Base-by-base conservation (phyloP, 2,329 filamentous ascomycete genomes). In the Exophiala oligosperma region DNA sequence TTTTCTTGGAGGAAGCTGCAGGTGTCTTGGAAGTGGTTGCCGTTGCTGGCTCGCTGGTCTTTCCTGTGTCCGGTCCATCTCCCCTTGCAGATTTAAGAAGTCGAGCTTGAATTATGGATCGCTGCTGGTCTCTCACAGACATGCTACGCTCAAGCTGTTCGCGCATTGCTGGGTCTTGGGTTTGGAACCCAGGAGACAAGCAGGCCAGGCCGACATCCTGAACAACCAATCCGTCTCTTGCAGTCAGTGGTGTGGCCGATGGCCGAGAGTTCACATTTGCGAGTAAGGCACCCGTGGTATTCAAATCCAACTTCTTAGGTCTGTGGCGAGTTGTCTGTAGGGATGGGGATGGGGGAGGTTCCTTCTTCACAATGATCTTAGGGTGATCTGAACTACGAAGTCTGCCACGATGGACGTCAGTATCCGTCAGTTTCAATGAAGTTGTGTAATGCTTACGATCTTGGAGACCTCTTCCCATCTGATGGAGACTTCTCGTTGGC, bases 341-440 rank as follows among this genome's bases (percentile, higher is more conserved):
- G 63, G 89, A 89, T 54, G 93, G 93, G 48, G 93, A 97, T 43
- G 89, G 78, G 11, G 76, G 85, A 35, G 92, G 92, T 74, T 99
- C 94, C 76, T 97, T 97, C 81, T 97, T 97, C 59, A 99, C 92
- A 64, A 96, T 83, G 63, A 97, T 95, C 77, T 91, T 92, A 41
- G 90, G 90, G 59, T 81, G 76, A 51, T 80, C 73, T 73, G 77
- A 75, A 72, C 82, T 79, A 4, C 40, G 40, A 17, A 43, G 14
- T 75, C 67, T 69, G 54, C 71, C 71, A 2, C 70, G 71, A 32
- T 69, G 71, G 50, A 38, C 24, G 41, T 44, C 29, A 41, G 51
- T 62, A 66, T 54, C 61, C 66, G 60, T 68, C 60, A 57, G 64
- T 59, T 55, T 65, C 62, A 56, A 57, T 32, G 2, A 64, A 48